Evolutionary conservation across 352 stramenopile genomes (phyloP).

Genomic region (Globisporangium emineosum): DNA sequence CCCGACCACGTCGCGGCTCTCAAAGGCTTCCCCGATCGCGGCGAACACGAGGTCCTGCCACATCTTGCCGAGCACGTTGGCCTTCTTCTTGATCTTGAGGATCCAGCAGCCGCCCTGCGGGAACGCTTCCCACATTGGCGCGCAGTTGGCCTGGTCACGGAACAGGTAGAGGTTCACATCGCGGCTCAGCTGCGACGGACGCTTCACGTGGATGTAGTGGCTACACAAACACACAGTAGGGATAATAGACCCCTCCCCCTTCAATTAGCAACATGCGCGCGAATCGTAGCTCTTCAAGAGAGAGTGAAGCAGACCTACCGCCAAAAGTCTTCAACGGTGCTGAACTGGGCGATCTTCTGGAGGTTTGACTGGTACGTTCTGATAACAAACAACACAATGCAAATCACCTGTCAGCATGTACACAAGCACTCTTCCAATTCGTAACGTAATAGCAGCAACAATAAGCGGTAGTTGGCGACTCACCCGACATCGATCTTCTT

Average conservation of each 20-base stretch:
- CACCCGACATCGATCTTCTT: constrained; percentile 88
- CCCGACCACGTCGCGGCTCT: constrained; percentile 89
- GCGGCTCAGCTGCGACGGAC: constrained; percentile 87
- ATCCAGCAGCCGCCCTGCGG: constrained; percentile 94
- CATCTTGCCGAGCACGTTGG: constrained; percentile 93
- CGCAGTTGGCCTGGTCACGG: constrained; percentile 84
- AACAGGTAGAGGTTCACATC: constrained; percentile 94
- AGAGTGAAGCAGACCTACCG: constrained; percentile 51
- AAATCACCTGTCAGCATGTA: constrained; percentile 1
- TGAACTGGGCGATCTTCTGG: constrained; percentile 88
- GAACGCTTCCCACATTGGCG: constrained; percentile 91
- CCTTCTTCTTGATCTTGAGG: constrained; percentile 94
- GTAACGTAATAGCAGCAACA: background rate
- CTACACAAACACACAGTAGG: constrained; percentile 20
- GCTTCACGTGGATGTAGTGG: constrained; percentile 93
- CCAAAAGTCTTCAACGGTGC: constrained; percentile 93
- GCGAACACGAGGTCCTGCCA: constrained; percentile 94
- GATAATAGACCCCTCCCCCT: background rate
- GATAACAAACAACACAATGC: constrained; percentile 5
- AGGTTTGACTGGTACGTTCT: constrained; percentile 81
- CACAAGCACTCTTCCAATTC: background rate
- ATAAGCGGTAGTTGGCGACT: constrained; percentile 7
- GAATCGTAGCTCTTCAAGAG: background rate
- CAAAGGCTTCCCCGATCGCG: constrained; percentile 90
- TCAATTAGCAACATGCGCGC: background rate